A percentile compares a stretch with the other conserved stretches of the same genome.
Evolutionary conservation across 495 filamentous ascomycete species (phyloP).

Genomic region (Penicillium fimorum): DNA sequence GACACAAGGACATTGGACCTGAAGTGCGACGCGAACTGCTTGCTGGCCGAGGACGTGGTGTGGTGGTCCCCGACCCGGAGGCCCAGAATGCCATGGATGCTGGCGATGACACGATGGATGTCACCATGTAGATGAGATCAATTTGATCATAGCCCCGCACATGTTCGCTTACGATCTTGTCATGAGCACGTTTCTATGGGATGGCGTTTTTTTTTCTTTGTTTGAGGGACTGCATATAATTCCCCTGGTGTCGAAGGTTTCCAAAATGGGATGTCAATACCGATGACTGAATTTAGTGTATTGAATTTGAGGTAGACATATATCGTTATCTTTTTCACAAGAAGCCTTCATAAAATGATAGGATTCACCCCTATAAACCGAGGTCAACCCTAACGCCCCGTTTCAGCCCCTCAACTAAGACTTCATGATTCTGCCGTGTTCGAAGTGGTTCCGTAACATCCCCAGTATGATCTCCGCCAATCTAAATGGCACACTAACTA

Average conservation of each 20-base stretch:
- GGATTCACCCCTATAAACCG: slow-evolving; percentile 5
- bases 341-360: neutral
- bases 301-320: slow-evolving; percentile 1
- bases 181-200: slow-evolving; percentile 40
- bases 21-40: slow-evolving; percentile 89
- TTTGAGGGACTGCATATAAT: slow-evolving; percentile 32
- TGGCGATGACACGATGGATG: slow-evolving; percentile 91
- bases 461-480: neutral
- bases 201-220: slow-evolving; percentile 27
- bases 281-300: slow-evolving; percentile 3
- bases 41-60: slow-evolving; percentile 82
- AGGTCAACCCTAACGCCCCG: neutral
- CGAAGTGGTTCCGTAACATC: neutral
- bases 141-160: slow-evolving; percentile 16
- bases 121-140: slow-evolving; percentile 42
- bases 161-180: slow-evolving; percentile 30
- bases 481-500: neutral
- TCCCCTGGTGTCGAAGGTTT: slow-evolving; percentile 26
- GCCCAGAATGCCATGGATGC: slow-evolving; percentile 56
- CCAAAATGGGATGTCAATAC: slow-evolving; percentile 12
- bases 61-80: slow-evolving; percentile 57
- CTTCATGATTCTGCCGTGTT: neutral
- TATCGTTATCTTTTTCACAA: neutral
- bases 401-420: neutral
- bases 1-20: slow-evolving; percentile 84